A percentile compares a stretch with the other conserved stretches of the same genome.
These are phyloP conservation scores for Pestalotiopsis sp. DNA, from an alignment of 2,329 filamentous ascomycete genomes.

Conservation along the genomic window DNA sequence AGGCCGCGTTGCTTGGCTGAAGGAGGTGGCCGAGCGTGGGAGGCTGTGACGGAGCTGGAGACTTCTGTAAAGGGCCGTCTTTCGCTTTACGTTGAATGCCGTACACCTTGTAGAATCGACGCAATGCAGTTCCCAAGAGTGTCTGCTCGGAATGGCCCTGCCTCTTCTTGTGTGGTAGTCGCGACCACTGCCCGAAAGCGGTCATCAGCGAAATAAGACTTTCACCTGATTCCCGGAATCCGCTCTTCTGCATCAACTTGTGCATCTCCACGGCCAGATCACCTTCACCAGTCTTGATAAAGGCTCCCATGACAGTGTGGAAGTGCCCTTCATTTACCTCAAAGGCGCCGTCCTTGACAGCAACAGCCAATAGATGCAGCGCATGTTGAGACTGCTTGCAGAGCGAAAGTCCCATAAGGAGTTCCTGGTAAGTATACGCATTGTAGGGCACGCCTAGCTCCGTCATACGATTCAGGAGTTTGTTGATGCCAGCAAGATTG, in stretches of 20 bases:
- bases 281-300: constrained; percentile 47
- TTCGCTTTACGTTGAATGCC: neutral
- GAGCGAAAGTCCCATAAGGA: constrained; percentile 50
- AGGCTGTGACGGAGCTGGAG: neutral
- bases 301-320: constrained; percentile 53
- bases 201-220: constrained; percentile 45
- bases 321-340: constrained; percentile 51
- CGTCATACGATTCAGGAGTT: constrained; percentile 51
- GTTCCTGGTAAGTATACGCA: constrained; percentile 48
- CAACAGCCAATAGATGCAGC: constrained; percentile 47
- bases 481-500: constrained; percentile 50
- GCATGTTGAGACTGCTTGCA: constrained; percentile 53
- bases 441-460: constrained; percentile 48
- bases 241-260: constrained; percentile 42
- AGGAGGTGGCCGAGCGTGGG: neutral
- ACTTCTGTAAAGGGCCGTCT: neutral
- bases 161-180: constrained; percentile 22
- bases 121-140: constrained; percentile 1
- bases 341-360: constrained; percentile 45
- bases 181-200: constrained; percentile 37
- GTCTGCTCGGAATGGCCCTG: neutral
- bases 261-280: constrained; percentile 43
- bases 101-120: constrained; percentile 10
- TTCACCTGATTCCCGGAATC: constrained; percentile 43
- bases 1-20: neutral